Evolutionary conservation across 441 rosid species (phyloP).

Genomic region (Gossypium laxum): DNA sequence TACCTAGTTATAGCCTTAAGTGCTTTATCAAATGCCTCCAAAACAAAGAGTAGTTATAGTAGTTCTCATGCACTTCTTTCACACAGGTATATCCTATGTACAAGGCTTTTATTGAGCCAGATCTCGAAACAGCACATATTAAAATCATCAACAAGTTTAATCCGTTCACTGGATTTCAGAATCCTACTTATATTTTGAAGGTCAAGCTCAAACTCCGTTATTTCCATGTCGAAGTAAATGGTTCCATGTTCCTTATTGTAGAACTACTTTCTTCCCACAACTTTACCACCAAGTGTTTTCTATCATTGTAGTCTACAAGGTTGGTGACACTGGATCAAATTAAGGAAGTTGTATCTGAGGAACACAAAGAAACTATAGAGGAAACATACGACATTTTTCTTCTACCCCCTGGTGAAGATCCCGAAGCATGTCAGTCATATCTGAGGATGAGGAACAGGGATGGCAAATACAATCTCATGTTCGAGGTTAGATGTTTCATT

Average conservation of each 20-base stretch:
- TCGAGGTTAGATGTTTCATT: constrained; percentile 50
- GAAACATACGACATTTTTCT: constrained; percentile 96
- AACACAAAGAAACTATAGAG: constrained; percentile 55
- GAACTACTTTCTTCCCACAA: not conserved
- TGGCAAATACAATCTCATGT: constrained; percentile 95
- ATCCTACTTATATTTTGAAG: constrained; percentile 79
- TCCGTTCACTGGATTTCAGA: constrained; percentile 95
- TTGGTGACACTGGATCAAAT: constrained; percentile 62
- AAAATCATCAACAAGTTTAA: constrained; percentile 87
- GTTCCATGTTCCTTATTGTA: constrained; percentile 1
- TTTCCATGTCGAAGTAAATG: not conserved
- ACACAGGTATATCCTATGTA: constrained; percentile 91
- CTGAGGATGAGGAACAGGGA: constrained; percentile 96
- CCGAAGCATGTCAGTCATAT: constrained; percentile 95
- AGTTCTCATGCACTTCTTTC: constrained; percentile 13
- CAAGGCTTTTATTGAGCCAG: constrained; percentile 96
- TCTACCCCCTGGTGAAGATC: constrained; percentile 97
- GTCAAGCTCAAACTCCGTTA: constrained; percentile 21
- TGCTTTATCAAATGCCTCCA: not conserved
- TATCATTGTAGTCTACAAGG: constrained; percentile 56
- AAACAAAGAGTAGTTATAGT: not conserved
- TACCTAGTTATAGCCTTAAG: not conserved
- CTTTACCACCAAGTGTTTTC: constrained; percentile 24
- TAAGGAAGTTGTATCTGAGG: constrained; percentile 55
- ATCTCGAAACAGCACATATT: constrained; percentile 85